phyloP scores from a whole-genome alignment of 257 asterid species.

The Mitragyna speciosa region DNA sequence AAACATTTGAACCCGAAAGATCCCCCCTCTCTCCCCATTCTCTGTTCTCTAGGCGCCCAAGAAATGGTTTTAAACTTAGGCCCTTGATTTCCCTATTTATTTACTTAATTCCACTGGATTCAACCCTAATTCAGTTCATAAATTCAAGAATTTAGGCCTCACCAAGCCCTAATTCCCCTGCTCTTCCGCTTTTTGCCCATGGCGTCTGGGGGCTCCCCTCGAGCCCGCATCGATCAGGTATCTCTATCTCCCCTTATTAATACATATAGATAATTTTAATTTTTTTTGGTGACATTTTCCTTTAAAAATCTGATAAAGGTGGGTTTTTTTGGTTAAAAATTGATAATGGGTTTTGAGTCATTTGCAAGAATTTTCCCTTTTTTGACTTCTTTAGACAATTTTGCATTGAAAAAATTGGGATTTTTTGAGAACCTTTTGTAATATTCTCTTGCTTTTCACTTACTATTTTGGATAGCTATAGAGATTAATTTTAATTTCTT shows the following conservation, averaged over 20 bases:
- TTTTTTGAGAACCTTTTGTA: not conserved
- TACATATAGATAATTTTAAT: not conserved
- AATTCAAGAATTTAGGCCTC: not conserved
- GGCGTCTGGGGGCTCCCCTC: constrained; percentile 30
- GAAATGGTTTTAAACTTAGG: not conserved
- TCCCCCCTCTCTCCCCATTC: not conserved
- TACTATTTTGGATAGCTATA: not conserved
- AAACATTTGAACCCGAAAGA: not conserved
- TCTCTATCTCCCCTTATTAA: not conserved
- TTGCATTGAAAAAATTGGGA: not conserved
- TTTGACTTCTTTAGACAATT: not conserved
- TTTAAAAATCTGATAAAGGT: not conserved
- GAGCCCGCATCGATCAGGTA: constrained; percentile 60
- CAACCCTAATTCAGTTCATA: not conserved
- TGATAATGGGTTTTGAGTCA: not conserved
- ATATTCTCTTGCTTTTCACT: not conserved
- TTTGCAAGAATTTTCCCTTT: not conserved
- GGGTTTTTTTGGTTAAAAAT: too few species aligned
- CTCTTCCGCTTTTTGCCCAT: constrained; percentile 3
- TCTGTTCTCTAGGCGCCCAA: not conserved
- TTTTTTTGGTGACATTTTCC: not conserved
- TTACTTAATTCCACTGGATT: not conserved
- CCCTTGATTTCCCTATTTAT: not conserved
- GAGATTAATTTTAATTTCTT: not conserved
- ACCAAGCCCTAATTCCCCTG: not conserved